These are phyloP conservation scores for Coccomyxa sp. DNA, from an alignment of 139 green algal species.

Conservation along the genomic window DNA sequence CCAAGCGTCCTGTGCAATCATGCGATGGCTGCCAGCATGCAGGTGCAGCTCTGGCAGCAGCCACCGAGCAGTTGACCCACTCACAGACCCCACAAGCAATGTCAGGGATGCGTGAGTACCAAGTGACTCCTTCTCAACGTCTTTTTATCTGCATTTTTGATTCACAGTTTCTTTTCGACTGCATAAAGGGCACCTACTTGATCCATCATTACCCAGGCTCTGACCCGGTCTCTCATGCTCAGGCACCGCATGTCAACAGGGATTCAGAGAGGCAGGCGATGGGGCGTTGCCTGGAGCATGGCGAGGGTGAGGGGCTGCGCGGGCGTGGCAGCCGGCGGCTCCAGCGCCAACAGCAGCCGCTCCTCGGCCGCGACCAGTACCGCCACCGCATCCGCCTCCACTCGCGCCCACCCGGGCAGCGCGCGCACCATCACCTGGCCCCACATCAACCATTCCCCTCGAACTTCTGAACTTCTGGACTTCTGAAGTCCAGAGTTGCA, in stretches of 20 bases:
- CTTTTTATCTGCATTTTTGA: not conserved
- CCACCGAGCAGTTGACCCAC: too few relatives aligned
- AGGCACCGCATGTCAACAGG: not conserved
- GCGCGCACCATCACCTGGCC: not conserved
- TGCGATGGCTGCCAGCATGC: not conserved
- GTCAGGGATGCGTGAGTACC: not conserved
- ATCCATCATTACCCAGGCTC: not conserved
- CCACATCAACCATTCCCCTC: too few relatives aligned
- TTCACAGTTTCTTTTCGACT: not conserved
- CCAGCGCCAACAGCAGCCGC: slow-evolving; percentile 31
- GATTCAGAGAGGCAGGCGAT: not conserved
- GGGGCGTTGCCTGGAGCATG: slow-evolving; percentile 10
- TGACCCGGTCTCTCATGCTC: not conserved
- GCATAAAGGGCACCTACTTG: not conserved
- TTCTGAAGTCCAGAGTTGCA: not conserved
- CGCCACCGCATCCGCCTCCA: slow-evolving; percentile 14
- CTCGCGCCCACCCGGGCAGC: not conserved
- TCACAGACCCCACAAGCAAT: not conserved
- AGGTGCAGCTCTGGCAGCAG: not conserved
- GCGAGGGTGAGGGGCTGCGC: slow-evolving; percentile 39
- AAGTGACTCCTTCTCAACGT: not conserved
- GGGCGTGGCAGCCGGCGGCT: slow-evolving; percentile 18
- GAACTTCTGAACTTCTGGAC: not conserved
- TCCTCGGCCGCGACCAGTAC: slow-evolving; percentile 19
- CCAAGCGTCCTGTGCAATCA: not conserved